A percentile compares a stretch with the other conserved stretches of the same genome.
Conservation (phyloP, 2,329 filamentous ascomycete species). For the Pseudogymnoascus sp. region DNA sequence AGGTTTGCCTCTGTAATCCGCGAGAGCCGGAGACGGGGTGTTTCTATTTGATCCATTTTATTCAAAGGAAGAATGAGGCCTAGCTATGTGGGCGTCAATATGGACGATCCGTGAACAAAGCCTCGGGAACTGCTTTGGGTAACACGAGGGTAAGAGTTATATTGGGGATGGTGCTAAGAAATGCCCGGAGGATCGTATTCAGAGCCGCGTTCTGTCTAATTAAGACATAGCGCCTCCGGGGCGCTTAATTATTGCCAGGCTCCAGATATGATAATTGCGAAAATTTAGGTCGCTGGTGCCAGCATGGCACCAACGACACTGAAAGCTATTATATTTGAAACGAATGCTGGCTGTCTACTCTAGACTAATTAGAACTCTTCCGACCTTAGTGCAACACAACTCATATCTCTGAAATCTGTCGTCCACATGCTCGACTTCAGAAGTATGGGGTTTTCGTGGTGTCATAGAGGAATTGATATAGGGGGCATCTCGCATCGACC, state of each 20-base stretch:
- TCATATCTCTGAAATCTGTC: not conserved
- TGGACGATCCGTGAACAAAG: not conserved
- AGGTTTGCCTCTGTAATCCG: not conserved
- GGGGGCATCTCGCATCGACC: not conserved
- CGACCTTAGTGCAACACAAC: not conserved
- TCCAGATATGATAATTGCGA: not conserved
- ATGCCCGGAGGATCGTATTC: not conserved
- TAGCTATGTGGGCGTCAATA: not conserved
- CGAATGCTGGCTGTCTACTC: not conserved
- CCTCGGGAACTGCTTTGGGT: not conserved
- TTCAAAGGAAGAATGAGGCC: not conserved
- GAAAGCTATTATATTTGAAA: not conserved
- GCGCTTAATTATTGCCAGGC: not conserved
- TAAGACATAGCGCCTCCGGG: not conserved
- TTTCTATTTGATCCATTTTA: slow-evolving; percentile 7
- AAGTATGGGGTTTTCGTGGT: not conserved
- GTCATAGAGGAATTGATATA: not conserved
- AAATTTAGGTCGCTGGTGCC: not conserved
- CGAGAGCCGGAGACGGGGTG: slow-evolving; percentile 3
- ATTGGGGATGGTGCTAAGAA: not conserved
- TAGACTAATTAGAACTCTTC: not conserved
- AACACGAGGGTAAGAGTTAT: not conserved
- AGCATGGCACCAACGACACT: not conserved
- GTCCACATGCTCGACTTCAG: not conserved
- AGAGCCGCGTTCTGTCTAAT: not conserved